Base-by-base conservation (phyloP, 768 basidiomycete species). In the Dictyophora rubrovolvata region DNA sequence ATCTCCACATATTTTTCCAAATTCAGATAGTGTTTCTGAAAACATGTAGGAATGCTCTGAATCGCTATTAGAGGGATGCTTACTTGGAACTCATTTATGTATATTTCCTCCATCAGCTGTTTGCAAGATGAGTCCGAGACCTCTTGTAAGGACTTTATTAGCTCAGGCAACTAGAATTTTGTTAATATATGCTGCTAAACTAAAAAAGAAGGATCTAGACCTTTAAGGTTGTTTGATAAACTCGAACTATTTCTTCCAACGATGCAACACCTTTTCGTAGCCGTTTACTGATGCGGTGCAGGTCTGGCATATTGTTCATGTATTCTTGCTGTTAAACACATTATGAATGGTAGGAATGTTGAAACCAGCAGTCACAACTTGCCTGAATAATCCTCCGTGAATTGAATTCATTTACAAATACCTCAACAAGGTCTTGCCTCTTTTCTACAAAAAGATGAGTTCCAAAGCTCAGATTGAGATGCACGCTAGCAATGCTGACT, bases 221-320 rank as follows among this genome's bases (percentile, higher is more conserved):
- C 75, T 89, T 89, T 22, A 88, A 70, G 1, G 93, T 84, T 1
- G 94, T 93, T 69, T 99, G 95, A 68, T 97, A 97, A 0, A 95
- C 87, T 1, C 95, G 83, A 10, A 98, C 93, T 7, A 98, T 93
- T 65, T 99, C 94, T 65, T 98, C 93, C 5, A 99, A 79, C 0
- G 84, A 83, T 0, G 93, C 93, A 5, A 82, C 78, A 0, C 83
- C 79, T 63, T 87, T 88, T 69, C 91, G 87, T 72, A 99, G 94
- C 17, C 89, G 82, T 69, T 98, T 98, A 67, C 86, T 85, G 20
- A 99, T 79, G 1, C 96, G 83, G 63, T 87, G 87, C 69, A 99
- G 82, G 68, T 99, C 96, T 0, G 96, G 96, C 85, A 99, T 93
- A 17, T 81, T 69, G 66, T 89, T 92, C 65, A 99, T 75, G 66